phyloP scores from a whole-genome alignment of 2,329 filamentous ascomycete genomes.

The Pseudocercospora macadamiae region DNA sequence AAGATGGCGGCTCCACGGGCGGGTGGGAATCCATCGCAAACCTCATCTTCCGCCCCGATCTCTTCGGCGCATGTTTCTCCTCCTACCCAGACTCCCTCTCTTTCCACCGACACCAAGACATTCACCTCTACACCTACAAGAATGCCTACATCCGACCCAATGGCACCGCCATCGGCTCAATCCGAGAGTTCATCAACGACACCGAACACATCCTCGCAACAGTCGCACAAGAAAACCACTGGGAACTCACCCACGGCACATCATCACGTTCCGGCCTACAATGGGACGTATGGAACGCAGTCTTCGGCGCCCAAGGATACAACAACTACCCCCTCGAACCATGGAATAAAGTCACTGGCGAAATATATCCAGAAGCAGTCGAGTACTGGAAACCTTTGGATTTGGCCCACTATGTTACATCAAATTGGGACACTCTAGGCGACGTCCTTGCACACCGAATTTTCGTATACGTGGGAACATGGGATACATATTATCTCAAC shows the following conservation, averaged over 20 bases:
- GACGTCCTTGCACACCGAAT: constrained; percentile 37
- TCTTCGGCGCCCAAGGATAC: constrained; percentile 42
- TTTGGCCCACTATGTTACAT: constrained; percentile 38
- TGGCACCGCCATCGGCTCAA: constrained; percentile 38
- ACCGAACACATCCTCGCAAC: constrained; percentile 24
- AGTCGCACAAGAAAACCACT: constrained; percentile 41
- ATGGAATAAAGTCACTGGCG: constrained; percentile 45
- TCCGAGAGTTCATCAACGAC: constrained; percentile 30
- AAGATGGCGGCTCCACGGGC: constrained; percentile 43
- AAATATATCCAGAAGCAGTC: constrained; percentile 43
- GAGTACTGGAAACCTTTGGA: constrained; percentile 44
- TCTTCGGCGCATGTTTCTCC: constrained; percentile 43
- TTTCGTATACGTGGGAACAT: constrained; percentile 41
- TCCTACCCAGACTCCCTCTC: constrained; percentile 44
- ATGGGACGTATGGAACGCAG: constrained; percentile 45
- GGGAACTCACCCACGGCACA: constrained; percentile 44
- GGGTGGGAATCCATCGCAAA: constrained; percentile 43
- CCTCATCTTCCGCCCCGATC: constrained; percentile 43
- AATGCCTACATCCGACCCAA: constrained; percentile 34
- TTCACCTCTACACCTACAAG: constrained; percentile 37
- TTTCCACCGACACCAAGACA: constrained; percentile 44
- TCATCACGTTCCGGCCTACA: constrained; percentile 39
- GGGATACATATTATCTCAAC: constrained; percentile 43
- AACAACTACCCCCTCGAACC: constrained; percentile 44
- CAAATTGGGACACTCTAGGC: constrained; percentile 43